phyloP scores from a whole-genome alignment of 139 green algal genomes.

The Coelastrella sp. region DNA sequence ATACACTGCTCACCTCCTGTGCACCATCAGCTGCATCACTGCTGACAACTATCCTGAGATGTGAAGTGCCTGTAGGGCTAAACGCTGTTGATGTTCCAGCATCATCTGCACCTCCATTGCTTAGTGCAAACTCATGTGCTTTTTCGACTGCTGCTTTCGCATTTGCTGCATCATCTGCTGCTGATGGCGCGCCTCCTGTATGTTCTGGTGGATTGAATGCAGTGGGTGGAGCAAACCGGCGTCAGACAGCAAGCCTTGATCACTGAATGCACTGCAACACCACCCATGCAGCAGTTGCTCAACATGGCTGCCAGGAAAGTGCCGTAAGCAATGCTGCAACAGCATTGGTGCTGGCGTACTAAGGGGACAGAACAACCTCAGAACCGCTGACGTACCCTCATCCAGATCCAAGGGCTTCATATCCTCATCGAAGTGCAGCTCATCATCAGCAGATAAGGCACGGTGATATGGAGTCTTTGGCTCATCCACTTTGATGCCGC shows the following conservation, averaged over 20 bases:
- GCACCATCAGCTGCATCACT: neutral
- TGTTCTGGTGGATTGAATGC: too few relatives aligned
- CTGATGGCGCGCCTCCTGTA: neutral
- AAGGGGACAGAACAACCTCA: too few relatives aligned
- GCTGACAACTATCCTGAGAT: neutral
- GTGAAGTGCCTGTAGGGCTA: neutral
- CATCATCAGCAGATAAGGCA: constrained; percentile 6
- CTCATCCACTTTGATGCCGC: constrained; percentile 8
- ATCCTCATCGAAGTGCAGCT: constrained; percentile 17
- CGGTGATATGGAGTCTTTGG: constrained; percentile 46
- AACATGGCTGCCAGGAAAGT: too few relatives aligned
- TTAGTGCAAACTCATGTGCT: constrained; percentile 42
- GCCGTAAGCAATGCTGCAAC: too few relatives aligned
- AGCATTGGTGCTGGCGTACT: too few relatives aligned
- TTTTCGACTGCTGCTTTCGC: constrained; percentile 18
- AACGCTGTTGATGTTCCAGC: too few relatives aligned
- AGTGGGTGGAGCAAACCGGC: too few relatives aligned
- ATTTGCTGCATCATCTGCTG: neutral
- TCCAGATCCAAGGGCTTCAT: constrained; percentile 48
- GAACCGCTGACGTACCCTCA: too few relatives aligned
- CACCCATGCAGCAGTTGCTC: too few relatives aligned
- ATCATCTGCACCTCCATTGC: constrained; percentile 41
- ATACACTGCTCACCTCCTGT: neutral
- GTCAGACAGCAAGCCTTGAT: too few relatives aligned
- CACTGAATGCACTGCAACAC: too few relatives aligned